Evolutionary conservation across 805 yeast genomes (phyloP), one percentile per base, ranked within the genome.

Genomic region (Soucietia sequanensis): DNA sequence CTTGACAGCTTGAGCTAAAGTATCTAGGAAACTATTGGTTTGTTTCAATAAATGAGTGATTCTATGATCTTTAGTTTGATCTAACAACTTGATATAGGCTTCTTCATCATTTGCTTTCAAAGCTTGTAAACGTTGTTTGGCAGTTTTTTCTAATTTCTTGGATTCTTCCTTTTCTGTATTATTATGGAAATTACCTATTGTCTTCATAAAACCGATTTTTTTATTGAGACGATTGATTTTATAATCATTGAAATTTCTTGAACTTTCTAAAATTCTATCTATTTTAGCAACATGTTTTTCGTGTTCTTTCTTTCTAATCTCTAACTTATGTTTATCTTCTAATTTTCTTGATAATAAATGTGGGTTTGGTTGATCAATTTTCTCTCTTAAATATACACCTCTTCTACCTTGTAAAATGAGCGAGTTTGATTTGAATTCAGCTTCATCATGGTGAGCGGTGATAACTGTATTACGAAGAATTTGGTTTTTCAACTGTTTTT

Each of bases 71-170:
- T 85, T 85, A 3, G 95, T 85, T 60, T 84, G 89, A 56, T 85
- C 93, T 57, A 85, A 72, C 52, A 85, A 74, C 54, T 84, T 84
- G 56, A 85, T 75, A 65, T 85, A 85, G 2, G 93, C 93, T 54
- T 85, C 95, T 60, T 85, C 95, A 66, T 85, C 95, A 56, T 85
- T 84, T 12, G 90, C 85, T 58, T 82, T 84, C 69, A 85, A 76
- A 19, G 93, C 93, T 52, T 82, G 89, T 61, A 85, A 75, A 76
- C 95, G 83, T 56, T 84, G 90, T 53, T 81, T 84, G n/a, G 95
- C 95, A 19, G 81, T 84, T 55, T 77, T 79, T 58, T 85, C 93
- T 42, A 82, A 61, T 58, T 81, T 75, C 63, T 76, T 83, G 42
- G 79, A 76, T 58, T 84, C 93, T 37, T 85, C 95, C 54, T 76